Evolutionary conservation across 768 basidiomycete species (phyloP), one percentile per base, ranked within the genome.

Genomic region (Cyclocybe cylindracea): DNA sequence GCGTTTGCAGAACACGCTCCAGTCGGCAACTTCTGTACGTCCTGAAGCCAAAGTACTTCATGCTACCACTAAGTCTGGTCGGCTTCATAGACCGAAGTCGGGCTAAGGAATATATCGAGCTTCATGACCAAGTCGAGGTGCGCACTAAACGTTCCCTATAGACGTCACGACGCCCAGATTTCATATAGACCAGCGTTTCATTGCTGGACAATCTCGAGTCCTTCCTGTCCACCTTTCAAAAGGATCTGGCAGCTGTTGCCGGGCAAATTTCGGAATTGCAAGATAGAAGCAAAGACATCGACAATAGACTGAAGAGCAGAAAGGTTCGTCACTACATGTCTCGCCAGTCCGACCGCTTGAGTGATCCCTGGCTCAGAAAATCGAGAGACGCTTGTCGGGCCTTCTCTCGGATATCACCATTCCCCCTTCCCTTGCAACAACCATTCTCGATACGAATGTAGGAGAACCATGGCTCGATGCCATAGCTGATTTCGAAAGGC

Each of bases 241-340:
- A 79, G 60, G 96, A 99, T 68, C 78, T 99, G 16, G 90, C 93
- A 5, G 87, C 88, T 1, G 97, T 98, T 8, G 98, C 97, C 2
- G 91, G 94, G 3, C 95, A 99, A 66, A 96, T 99, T 66, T 89
- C 92, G 1, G 93, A 98, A 56, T 77, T 99, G 18, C 97, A 98
- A 63, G 82, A 84, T 57, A 80, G 92, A 33, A 95, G 93, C 65
- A 89, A 90, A 58, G 89, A 89, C 38, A 97, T 98, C 13, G 97
- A 98, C 57, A 83, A 81, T 53, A 82, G 87, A 51, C 78, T 98
- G 51, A 89, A 86, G 66, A 90, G 87, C 51, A 80, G 97, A 46
- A 80, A 86, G 73, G 97, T 97, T 61, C 46, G 84, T 72, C 10
- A 44, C 37, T 14, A 32, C 53, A 50, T 5, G 8, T 34, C 14